Base-by-base conservation (phyloP, 768 basidiomycete genomes). In the Ramaria sp. region DNA sequence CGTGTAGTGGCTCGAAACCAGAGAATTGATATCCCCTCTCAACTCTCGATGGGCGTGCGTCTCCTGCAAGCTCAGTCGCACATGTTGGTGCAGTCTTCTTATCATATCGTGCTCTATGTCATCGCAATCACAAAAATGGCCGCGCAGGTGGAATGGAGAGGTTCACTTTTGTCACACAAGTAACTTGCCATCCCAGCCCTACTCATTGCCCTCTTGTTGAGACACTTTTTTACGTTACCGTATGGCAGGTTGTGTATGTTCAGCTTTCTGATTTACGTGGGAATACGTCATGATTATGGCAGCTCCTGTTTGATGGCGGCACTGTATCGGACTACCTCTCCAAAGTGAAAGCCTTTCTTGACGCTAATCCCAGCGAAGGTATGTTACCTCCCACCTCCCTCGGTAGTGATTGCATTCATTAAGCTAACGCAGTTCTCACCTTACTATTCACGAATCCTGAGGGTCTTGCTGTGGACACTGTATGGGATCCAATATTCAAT, bases 361-460 rank as follows among this genome's bases (percentile, higher is more conserved):
- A 76, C 47, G 70, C 75, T 11, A 82, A 86, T 63, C 82, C 84
- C 0, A 81, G 78, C 61, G 84, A 86, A 59, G 53, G 53, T 54
- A 39, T 5, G 27, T 27, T 27, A 39, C 11, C 15, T 43, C 30
- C 20, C 19, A 13, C 53, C 24, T 27, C 3, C 22, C 22, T 47
- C 12, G 15, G 3, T 15, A 20, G 12, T 47, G 12, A 47, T 15
- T 3, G 11, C 46, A 22, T 20, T 4, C 11, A 47, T 22, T 30
- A 12, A 47, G 10, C 12, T 47, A 47, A 12, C 33, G 30, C 51
- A 54, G 81, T 85, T 42, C 57, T 86, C 50, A 82, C 83, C 0
- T 68, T 86, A 51, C 69, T 86, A 39, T 83, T 86, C 63, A 84
- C 84, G 39, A 86, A 86, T 65, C 80, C 79, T 3, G 83, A 84